phyloP scores from a whole-genome alignment of 208 protist genomes.

The Polymyxa betae region DNA sequence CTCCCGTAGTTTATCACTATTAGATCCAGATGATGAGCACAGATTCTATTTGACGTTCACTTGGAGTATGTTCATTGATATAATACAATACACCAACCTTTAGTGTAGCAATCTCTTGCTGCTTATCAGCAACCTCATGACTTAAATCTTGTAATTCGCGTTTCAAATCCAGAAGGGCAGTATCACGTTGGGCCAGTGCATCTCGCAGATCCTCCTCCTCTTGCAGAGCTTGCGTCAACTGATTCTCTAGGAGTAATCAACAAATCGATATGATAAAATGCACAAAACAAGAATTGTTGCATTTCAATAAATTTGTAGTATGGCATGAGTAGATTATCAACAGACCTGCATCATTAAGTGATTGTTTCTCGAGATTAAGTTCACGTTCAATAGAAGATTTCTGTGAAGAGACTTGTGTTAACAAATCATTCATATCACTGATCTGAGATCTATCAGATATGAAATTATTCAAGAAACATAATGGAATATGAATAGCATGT shows the following conservation, averaged over 20 bases:
- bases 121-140: background rate
- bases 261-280: background rate
- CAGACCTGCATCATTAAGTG: background rate
- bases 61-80: background rate
- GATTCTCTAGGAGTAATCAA: background rate
- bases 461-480: background rate
- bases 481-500: background rate
- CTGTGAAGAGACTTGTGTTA: background rate
- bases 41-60: background rate
- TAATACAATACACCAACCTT: background rate
- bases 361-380: background rate
- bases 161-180: background rate
- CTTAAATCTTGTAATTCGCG: background rate
- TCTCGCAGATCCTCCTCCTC: background rate
- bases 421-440: background rate
- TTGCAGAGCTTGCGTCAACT: background rate
- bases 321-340: background rate
- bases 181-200: background rate
- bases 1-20: background rate
- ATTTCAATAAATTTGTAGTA: too few species aligned
- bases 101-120: background rate
- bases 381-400: background rate
- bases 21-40: conserved; percentile 9
- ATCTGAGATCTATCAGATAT: background rate
- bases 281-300: background rate